Base-by-base conservation (phyloP, 371 early-diverging fungal species). In the Apophysomyces elegans region DNA sequence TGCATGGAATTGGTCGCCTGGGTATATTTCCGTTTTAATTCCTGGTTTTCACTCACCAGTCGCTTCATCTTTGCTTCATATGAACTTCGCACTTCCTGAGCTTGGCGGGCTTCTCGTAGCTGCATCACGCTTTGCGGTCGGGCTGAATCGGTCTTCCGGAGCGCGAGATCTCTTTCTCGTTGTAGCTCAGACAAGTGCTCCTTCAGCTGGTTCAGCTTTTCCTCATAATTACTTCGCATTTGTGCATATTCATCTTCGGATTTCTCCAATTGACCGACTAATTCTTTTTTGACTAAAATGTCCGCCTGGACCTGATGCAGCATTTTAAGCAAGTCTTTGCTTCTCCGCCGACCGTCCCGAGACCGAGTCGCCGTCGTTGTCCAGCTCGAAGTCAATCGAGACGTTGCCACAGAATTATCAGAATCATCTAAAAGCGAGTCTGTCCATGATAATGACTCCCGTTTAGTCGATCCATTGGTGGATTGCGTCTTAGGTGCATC, bases 241-340 rank as follows among this genome's bases (percentile, higher is more conserved):
- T 76, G 76, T 6, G 75, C 61, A 62, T 78, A 86, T 59, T 86
- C 84, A n/a, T 73, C 75, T 60, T 87, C 85, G 0, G 85, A 77
- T 26, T 74, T 76, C 64, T 87, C 88, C 1, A 89, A 68, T 54
- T 84, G 85, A 2, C 71, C 73, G 1, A 86, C 84, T 12, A 88
- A 69, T 56, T 85, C 86, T 32, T 81, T 75, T 36, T 82, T 82
- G 38, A 89, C 88, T 4, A 84, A 70, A 37, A 91, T 81, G 59
- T 92, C 91, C 0, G 84, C 81, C 59, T 90, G 89, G 12, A 88
- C 85, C 67, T 90, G 88, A 64, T 86, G 85, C 16, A 90, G 73
- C 73, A 88, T 81, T 39, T 79, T 79, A 5, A 78, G 37, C 5
- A 78, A 38, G 26, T 75, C 76, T 56, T 65, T 73, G 45, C 69